These are phyloP conservation scores for Wickerhamomyces xylosicus DNA, from an alignment of 805 yeast species.

Conservation along the genomic window DNA sequence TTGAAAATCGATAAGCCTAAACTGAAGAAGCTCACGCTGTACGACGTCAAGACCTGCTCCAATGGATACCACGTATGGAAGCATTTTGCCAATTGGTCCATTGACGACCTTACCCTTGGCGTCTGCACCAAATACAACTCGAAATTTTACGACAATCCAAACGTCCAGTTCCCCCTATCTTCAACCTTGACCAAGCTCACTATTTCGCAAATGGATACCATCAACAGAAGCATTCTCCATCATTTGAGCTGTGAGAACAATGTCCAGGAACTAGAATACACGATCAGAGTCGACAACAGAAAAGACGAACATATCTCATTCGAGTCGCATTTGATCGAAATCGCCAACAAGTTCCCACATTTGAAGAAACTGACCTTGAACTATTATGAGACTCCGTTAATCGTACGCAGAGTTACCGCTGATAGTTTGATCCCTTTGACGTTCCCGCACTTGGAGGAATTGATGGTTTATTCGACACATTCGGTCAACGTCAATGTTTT, in stretches of 20 bases:
- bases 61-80: background rate
- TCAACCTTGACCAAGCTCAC: background rate
- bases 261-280: background rate
- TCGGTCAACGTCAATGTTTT: background rate
- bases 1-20: background rate
- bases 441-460: background rate
- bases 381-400: background rate
- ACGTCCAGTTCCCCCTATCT: background rate
- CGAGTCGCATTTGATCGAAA: background rate
- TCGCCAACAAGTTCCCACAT: background rate
- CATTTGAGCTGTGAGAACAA: background rate
- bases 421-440: background rate
- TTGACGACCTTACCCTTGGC: background rate
- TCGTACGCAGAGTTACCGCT: background rate
- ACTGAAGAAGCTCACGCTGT: background rate
- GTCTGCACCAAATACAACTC: too few relatives aligned
- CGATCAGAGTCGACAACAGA: background rate
- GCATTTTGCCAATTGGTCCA: background rate
- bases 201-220: background rate
- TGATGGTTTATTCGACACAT: background rate
- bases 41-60: background rate
- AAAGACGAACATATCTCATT: background rate
- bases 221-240: background rate
- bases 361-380: background rate
- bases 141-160: background rate